Conservation (phyloP, 495 filamentous ascomycete genomes). For the Halenospora varia region DNA sequence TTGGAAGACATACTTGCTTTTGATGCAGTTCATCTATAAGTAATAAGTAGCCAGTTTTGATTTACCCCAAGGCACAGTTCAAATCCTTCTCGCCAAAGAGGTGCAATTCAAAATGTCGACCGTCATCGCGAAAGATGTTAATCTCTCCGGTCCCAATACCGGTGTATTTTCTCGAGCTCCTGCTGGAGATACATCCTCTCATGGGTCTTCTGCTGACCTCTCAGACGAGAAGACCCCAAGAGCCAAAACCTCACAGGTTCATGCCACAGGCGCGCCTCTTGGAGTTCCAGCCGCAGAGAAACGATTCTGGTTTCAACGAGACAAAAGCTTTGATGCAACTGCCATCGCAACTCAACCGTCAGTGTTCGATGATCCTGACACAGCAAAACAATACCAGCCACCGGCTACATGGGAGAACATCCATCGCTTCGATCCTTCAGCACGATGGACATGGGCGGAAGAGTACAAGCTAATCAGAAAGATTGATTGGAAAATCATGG, state of each 20-base stretch:
- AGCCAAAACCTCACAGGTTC: neutral
- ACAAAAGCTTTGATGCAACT: conserved; percentile 39
- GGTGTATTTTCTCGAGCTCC: neutral
- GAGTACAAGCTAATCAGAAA: conserved; percentile 65
- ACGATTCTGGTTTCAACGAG: conserved; percentile 42
- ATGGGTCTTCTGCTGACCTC: neutral
- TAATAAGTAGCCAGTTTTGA: too few species aligned
- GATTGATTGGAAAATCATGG: conserved; percentile 36
- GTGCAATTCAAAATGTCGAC: conserved; percentile 3
- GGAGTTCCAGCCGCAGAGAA: conserved; percentile 35
- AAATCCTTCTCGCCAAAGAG: too few species aligned
- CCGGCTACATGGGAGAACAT: conserved; percentile 52
- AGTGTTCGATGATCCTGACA: conserved; percentile 38
- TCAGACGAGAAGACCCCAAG: neutral
- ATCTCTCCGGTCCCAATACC: neutral
- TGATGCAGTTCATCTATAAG: neutral
- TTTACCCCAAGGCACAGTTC: too few species aligned
- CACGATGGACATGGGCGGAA: conserved; percentile 65
- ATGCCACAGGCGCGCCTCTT: conserved; percentile 27
- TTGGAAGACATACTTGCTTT: neutral
- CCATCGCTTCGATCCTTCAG: conserved; percentile 74
- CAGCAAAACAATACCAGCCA: conserved; percentile 43
- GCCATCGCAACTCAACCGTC: conserved; percentile 54
- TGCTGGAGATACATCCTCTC: neutral
- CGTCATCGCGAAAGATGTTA: neutral